A percentile compares a stretch with the other conserved stretches of the same genome.
These are phyloP conservation scores for Penicillium psychrofluorescens DNA, from an alignment of 495 filamentous ascomycete genomes.

Conservation along the genomic window DNA sequence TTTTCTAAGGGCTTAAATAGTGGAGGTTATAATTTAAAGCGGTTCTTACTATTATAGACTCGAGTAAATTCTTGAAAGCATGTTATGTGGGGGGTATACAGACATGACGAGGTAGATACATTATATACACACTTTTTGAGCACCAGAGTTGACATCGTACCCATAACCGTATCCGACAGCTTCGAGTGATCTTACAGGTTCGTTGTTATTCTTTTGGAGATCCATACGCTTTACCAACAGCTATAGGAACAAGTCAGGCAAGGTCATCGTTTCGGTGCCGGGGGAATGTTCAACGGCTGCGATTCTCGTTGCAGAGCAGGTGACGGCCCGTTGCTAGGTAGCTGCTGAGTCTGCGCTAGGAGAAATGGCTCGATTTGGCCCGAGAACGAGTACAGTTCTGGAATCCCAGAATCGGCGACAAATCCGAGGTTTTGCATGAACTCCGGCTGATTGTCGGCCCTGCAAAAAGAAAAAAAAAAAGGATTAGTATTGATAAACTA, in stretches of 20 bases:
- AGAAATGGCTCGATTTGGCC: slow-evolving; percentile 34
- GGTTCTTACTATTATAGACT: too few species aligned
- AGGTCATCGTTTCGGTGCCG: slow-evolving; percentile 14
- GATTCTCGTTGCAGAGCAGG: slow-evolving; percentile 18
- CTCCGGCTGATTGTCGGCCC: slow-evolving; percentile 32
- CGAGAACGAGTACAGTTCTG: slow-evolving; percentile 31
- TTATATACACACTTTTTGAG: too few species aligned
- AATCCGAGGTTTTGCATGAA: slow-evolving; percentile 42
- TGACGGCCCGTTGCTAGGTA: slow-evolving; percentile 13
- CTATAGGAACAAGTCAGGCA: background rate
- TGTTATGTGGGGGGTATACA: too few species aligned
- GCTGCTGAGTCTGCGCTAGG: slow-evolving; percentile 25
- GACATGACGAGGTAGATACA: too few species aligned
- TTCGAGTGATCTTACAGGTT: too few species aligned
- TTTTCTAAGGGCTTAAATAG: too few species aligned
- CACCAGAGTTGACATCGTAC: too few species aligned
- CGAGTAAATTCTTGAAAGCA: too few species aligned
- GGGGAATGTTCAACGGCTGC: slow-evolving; percentile 9
- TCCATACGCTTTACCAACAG: too few species aligned
- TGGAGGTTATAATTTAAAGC: too few species aligned
- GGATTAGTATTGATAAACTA: background rate
- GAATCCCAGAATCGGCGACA: slow-evolving; percentile 26
- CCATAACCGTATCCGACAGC: too few species aligned
- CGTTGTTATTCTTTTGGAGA: too few species aligned
- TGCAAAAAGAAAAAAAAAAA: background rate